phyloP scores from a whole-genome alignment of 176 grass and related monocot species.

The Pontederia paniculata region DNA sequence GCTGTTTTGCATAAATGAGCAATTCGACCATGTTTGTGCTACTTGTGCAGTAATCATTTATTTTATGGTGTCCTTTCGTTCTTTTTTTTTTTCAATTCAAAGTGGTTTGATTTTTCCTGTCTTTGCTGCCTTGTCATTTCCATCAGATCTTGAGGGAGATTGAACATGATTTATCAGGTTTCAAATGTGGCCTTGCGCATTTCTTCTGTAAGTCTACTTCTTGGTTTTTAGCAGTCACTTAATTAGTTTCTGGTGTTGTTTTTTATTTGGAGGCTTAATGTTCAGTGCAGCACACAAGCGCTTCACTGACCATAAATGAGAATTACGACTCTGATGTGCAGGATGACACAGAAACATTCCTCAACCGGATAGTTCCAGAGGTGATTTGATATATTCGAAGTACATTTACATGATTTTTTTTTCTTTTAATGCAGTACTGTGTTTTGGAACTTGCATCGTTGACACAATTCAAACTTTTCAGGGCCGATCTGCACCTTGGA shows the following conservation, averaged over 20 bases:
- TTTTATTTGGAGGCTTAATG: conserved; percentile 6
- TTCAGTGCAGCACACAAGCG: conserved; percentile 96
- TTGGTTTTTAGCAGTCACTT: neutral
- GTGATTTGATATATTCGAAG: conserved; percentile 15
- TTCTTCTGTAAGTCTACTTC: conserved; percentile 64
- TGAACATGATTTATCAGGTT: conserved; percentile 50
- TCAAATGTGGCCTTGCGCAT: conserved; percentile 82
- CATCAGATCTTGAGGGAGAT: conserved; percentile 67
- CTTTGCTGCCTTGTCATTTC: conserved; percentile 3
- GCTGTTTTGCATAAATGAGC: too few relatives aligned
- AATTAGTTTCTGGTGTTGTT: neutral
- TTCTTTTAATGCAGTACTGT: neutral
- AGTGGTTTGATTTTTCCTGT: neutral
- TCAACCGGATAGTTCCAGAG: conserved; percentile 85
- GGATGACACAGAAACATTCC: conserved; percentile 87
- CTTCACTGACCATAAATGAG: conserved; percentile 92
- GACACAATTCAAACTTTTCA: conserved; percentile 17
- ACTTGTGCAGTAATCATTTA: too few relatives aligned
- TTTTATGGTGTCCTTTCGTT: neutral
- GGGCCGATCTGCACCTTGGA: conserved; percentile 94
- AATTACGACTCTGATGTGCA: conserved; percentile 96
- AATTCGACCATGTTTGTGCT: too few relatives aligned
- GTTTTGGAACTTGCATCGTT: neutral
- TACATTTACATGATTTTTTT: neutral
- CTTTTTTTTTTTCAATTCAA: neutral